Evolutionary conservation across 148 eudicot genomes (phyloP), one percentile per base, ranked within the genome.

Genomic region (Pharnaceum exiguum): DNA sequence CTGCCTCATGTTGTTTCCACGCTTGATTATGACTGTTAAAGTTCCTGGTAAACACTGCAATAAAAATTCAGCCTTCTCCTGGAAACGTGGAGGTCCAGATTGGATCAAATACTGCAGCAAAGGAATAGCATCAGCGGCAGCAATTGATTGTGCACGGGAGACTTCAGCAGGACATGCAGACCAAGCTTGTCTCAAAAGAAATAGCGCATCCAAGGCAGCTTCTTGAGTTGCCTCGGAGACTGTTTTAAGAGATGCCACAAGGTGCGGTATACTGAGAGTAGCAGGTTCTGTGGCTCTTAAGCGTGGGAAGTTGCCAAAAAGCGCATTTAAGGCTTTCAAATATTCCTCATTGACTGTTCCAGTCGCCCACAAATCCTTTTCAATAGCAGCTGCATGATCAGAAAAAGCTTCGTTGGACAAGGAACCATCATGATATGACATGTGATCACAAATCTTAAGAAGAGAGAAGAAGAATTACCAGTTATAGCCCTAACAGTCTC

Each of bases 111-210:
- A 93, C 59, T 89, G 96, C 44, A 93, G 75, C 79, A 93, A 70
- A 32, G 96, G 95, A 63, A 93, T 89, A 35, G 91, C 95, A 74
- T 93, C 99, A 17, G 96, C 95, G 57, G 99, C 99, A 62, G 99
- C 99, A 62, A 83, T 74, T 35, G 99, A 89, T 42, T 93, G 99
- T 15, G 99, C 95, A 60, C 95, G 82, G 51, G 96, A 89, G 33
- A 86, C 95, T 73, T 93, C 99, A 55, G 95, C 95, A 45, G 99
- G 99, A 75, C 96, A 93, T 36, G 99, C 99, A 13, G 99, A 77
- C 99, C 99, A 93, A 59, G 99, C 99, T 77, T 93, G 99, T 74
- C 95, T 81, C 55, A 93, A 78, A 62, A 93, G 89, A 78, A 83
- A 81, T 5, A 93, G 72, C 11, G 99, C 82, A 65, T 93, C 96